Evolutionary conservation across 352 stramenopile genomes (phyloP), one percentile per base, ranked within the genome.

Genomic region (Globisporangium heterothallicum): DNA sequence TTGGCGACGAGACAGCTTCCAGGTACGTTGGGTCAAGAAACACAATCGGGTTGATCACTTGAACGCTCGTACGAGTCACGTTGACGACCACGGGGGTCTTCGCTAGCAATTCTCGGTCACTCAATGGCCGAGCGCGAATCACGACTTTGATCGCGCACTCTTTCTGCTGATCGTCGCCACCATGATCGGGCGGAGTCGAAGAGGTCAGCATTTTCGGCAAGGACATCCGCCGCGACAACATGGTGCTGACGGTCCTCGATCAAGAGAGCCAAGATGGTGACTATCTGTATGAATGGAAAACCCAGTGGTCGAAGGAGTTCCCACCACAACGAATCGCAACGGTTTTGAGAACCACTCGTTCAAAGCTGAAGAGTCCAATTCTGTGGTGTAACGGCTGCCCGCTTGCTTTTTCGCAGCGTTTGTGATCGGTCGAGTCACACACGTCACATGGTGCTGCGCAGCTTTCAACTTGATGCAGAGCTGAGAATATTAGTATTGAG

Each of bases 121-220:
- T 92, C 21, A 88, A 63, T 4, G 82, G 82, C 8, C 82, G 79
- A 8, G 80, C 72, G 29, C 82, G 75, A 22, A 93, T 61, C n/a
- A 89, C 72, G 38, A 91, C 82, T 59, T 77, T 79, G 60, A 89
- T 88, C 35, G 77, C 78, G 18, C 73, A 79, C 22, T 70, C 53
- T 22, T 65, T 62, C 13, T 58, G 56, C 26, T 9, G 9, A 4
- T 49, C 43, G 24, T 65, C 64, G 10, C 62, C 66, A 18, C 56
- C 43, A 38, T 34, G 21, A 40, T 4, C 19, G 29, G 32, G 32
- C 32, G 12, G 32, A 38, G 32, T 18, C 32, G 32, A 38, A 6
- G 26, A 21, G 6, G 46, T 44, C 26, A 68, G 48, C 32, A 68
- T 26, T 38, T 66, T 69, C 10, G 58, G 25, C 29, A 67, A 42